Evolutionary conservation across 2,329 filamentous ascomycete genomes (phyloP), one percentile per base, ranked within the genome.

Genomic region (Fusarium foetens): DNA sequence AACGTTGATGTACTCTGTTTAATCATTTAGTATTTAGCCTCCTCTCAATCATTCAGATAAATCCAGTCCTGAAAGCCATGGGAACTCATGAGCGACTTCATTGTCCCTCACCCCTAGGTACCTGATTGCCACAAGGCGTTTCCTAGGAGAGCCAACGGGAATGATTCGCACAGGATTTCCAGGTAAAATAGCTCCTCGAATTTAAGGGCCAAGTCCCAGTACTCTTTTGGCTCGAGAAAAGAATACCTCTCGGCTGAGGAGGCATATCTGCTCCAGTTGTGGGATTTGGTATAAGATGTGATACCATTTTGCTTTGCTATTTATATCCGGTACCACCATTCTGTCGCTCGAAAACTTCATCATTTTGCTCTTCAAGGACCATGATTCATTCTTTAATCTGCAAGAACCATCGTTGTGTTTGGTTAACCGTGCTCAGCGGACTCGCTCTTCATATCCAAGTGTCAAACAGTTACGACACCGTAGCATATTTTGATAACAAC

Each of bases 281-380:
- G 41, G 16, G n/a, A 23, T 42, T 42, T 11, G 9, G n/a, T 42
- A 17, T 25, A 17, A 25, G 39, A 25, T 17, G 9, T 25, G 16
- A 23, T 25, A 17, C n/a, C n/a, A 43, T 12, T 43, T 19, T 43
- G 10, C 23, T 23, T 19, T 43, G 12, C 13, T 6, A 12, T 19
- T 6, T 8, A 43, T 42, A 43, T 43, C 23, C 23, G 7, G 25
- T 43, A 16, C 5, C 21, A 48, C 27, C n/a, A 17, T 48, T 13
- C 14, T 17, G 14, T 23, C 31, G 4, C 21, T 31, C 3, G 17
- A 1, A 31, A 13, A 12, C 10, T 11, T 8, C 8, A 17, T 12
- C 12, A 31, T 31, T 2, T 2, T 31, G 9, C 31, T 29, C 10
- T 31, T 0, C 2, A 6, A n/a, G 14, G 10, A 31, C 10, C n/a